phyloP scores from a whole-genome alignment of 257 asterid genomes.

The Solanum peruvianum region DNA sequence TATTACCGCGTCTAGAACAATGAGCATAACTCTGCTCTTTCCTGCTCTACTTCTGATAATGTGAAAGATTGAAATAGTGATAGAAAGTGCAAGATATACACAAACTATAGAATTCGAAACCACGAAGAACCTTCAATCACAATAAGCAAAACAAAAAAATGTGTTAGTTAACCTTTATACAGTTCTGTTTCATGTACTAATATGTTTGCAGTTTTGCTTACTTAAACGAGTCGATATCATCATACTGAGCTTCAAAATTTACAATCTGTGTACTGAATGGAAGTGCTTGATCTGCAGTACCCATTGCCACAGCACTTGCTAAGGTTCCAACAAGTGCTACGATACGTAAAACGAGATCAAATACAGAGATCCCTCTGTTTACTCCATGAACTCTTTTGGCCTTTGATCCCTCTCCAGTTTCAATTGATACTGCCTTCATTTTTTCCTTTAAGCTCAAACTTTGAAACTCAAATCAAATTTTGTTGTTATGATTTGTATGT shows the following conservation, averaged over 20 bases:
- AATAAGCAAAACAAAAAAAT: not conserved
- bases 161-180: not conserved
- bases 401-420: slow-evolving; percentile 10
- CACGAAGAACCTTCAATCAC: slow-evolving; percentile 40
- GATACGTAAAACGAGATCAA: slow-evolving; percentile 48
- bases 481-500: not conserved
- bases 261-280: slow-evolving; percentile 47
- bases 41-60: slow-evolving; percentile 42
- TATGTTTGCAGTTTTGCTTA: not conserved
- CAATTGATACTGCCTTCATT: slow-evolving; percentile 33
- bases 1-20: slow-evolving; percentile 47
- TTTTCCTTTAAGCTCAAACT: not conserved
- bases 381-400: not conserved
- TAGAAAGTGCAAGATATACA: slow-evolving; percentile 55
- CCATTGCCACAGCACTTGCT: slow-evolving; percentile 72
- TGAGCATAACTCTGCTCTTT: slow-evolving; percentile 45
- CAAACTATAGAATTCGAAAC: slow-evolving; percentile 44
- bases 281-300: slow-evolving; percentile 55
- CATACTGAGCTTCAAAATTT: slow-evolving; percentile 51
- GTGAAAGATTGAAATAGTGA: slow-evolving; percentile 52
- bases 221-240: slow-evolving; percentile 61
- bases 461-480: not conserved
- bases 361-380: slow-evolving; percentile 36
- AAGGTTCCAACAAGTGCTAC: slow-evolving; percentile 47
- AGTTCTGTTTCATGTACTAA: not conserved